Base-by-base conservation (phyloP, 306 rosid species). In the Medicago truncatula region DNA sequence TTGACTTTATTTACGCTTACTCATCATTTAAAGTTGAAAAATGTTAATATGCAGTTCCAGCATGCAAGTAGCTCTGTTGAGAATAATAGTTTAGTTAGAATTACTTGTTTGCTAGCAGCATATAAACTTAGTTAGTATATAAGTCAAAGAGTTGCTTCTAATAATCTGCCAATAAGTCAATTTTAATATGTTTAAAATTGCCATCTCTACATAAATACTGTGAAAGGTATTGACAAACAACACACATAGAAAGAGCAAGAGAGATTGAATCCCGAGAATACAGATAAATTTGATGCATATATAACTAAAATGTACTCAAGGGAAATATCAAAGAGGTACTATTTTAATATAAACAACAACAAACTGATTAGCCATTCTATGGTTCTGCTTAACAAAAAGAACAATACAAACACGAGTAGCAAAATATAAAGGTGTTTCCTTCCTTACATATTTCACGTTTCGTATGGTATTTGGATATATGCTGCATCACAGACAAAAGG, bases 401-500 rank as follows among this genome's bases (percentile, higher is more conserved):
- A 38, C 67, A 41, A 77, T 73, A 76, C 74, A 66, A 79, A 18
- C 52, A 59, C 14, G 56, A 73, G 68, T 49, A 53, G 64, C 31
- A 62, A 73, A 67, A 47, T 81, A 7, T 56, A 73, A 64, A 44
- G 38, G 64, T 58, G 64, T 23, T 23, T 11, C 12, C 70, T 66
- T 53, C 39, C 58, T 62, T 57, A 69, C 75, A 67, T 79, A 34
- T 73, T 72, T 60, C 46, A 28, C 70, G 70, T 90, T 60, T 92
- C 97, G 6, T 85, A 88, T 46, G 99, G 99, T 28, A 95, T 95
- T 82, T 95, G 97, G 77, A 92, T 95, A 77, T 92, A 89, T 17
- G 97, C 97, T 18, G 97, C 99, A 38, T 95, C 97, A 17, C 91
- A 92, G 21, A 86, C 74, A 44, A 95, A 95, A 64, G 99, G 99